Base-by-base conservation (phyloP, 73 alveolate genomes). In the Blepharisma japonicum region DNA sequence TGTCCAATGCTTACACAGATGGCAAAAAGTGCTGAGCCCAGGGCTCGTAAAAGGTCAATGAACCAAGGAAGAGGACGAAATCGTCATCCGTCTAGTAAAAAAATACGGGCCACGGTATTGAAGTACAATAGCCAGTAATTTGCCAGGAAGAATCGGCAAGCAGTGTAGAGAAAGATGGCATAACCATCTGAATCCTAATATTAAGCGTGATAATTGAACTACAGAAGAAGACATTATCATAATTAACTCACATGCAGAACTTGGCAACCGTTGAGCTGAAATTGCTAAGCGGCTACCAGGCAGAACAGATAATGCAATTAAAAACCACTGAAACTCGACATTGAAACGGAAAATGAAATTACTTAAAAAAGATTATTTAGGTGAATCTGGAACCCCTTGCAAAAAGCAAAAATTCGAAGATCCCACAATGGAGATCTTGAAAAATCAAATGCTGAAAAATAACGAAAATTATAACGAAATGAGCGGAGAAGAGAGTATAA, bases 101-200 rank as follows among this genome's bases (percentile, higher is more conserved):
- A 86, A 82, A 53, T 55, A 87, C 25, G 95, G 95, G 7, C 89
- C 94, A 7, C 79, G 77, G 25, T 76, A 87, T 48, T 89, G 96
- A 94, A 77, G 90, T 8, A 55, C 68, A 49, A 78, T 88, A 56
- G 87, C 94, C 47, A 86, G 87, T 49, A 56, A 51, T 25, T 77
- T 89, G 5, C 76, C 79, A 47, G 92, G 92, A 21, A 81, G 97
- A 68, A 91, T 90, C 68, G 99, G 99, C 6, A 95, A 95, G 83
- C 88, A 95, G 68, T 95, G 99, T 54, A 72, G 99, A 76, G 99
- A 95, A 80, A 74, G 99, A 56, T 95, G 98, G 98, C 89, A 86
- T 77, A 95, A 95, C 68, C 92, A 92, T 74, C 86, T 96, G 42
- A 91, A 93, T 72, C 99, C 99, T 39, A 71, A 77, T 38, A 93